phyloP scores from a whole-genome alignment of 2,329 filamentous ascomycete species.

The Phyllosticta ampelicida region DNA sequence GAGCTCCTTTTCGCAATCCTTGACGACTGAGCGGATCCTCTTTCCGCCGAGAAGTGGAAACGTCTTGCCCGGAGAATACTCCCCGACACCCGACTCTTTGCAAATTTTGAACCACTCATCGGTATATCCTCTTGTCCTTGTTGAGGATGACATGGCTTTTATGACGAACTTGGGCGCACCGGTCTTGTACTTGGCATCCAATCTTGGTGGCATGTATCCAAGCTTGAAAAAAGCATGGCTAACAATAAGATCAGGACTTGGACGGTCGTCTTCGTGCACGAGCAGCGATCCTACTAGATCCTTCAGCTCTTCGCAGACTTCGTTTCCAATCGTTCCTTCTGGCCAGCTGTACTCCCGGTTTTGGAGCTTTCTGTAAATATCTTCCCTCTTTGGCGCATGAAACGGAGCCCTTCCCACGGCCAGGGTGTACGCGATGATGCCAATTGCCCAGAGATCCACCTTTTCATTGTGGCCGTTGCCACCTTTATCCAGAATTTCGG shows the following conservation, averaged over 20 bases:
- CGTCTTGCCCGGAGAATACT: conserved; percentile 34
- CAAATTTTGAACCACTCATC: conserved; percentile 42
- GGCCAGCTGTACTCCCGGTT: conserved; percentile 74
- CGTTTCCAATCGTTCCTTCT: conserved; percentile 53
- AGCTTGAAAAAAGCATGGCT: conserved; percentile 70
- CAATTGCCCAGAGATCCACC: conserved; percentile 96
- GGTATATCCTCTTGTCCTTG: conserved; percentile 32
- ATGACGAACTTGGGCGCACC: conserved; percentile 38
- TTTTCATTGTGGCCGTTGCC: conserved; percentile 95
- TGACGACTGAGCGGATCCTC: conserved; percentile 38
- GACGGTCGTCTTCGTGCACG: conserved; percentile 62
- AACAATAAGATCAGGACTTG: conserved; percentile 66
- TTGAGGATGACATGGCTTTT: conserved; percentile 12
- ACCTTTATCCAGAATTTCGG: conserved; percentile 88
- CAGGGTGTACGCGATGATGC: conserved; percentile 98
- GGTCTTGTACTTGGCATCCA: conserved; percentile 36
- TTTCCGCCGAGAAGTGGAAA: conserved; percentile 38
- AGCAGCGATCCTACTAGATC: conserved; percentile 68
- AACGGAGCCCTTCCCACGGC: conserved; percentile 94
- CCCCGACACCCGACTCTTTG: conserved; percentile 40
- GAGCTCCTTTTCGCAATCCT: conserved; percentile 40
- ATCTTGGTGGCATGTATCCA: conserved; percentile 56
- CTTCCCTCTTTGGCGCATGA: conserved; percentile 79
- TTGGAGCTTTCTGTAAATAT: conserved; percentile 63
- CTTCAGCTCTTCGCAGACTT: conserved; percentile 65